Evolutionary conservation across 2,329 filamentous ascomycete species (phyloP).

Genomic region (Aureobasidium sp.): DNA sequence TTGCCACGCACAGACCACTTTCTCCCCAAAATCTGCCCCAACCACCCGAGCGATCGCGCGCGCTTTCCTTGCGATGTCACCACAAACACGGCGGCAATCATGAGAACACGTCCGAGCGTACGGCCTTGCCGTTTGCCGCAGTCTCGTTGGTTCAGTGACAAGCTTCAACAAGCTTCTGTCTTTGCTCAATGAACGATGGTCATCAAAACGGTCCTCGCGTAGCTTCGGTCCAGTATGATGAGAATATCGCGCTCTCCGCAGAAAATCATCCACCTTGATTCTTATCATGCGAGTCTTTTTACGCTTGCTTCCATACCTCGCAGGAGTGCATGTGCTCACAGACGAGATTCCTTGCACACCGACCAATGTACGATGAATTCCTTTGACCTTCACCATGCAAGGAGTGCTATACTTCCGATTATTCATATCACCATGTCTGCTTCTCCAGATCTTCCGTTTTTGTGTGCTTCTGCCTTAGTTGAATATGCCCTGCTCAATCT

Average conservation of each 20-base stretch:
- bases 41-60: not conserved
- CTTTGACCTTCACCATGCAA: constrained; percentile 1
- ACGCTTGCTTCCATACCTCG: not conserved
- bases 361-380: constrained; percentile 11
- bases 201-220: not conserved
- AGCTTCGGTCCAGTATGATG: not conserved
- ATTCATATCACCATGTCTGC: constrained; percentile 3
- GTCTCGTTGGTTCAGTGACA: not conserved
- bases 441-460: not conserved
- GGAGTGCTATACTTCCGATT: not conserved
- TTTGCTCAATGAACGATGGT: not conserved
- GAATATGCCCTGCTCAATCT: constrained; percentile 5
- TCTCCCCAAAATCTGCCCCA: not conserved
- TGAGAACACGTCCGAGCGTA: not conserved
- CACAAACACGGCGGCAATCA: not conserved
- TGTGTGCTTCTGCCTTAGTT: not conserved
- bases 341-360: constrained; percentile 5
- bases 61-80: not conserved
- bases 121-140: not conserved
- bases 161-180: not conserved
- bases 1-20: not conserved
- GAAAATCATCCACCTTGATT: not conserved
- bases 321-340: not conserved
- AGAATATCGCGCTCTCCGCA: not conserved
- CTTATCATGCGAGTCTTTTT: not conserved